Conservation (phyloP, 371 early-diverging fungal genomes). For the Rozella allomycis region DNA sequence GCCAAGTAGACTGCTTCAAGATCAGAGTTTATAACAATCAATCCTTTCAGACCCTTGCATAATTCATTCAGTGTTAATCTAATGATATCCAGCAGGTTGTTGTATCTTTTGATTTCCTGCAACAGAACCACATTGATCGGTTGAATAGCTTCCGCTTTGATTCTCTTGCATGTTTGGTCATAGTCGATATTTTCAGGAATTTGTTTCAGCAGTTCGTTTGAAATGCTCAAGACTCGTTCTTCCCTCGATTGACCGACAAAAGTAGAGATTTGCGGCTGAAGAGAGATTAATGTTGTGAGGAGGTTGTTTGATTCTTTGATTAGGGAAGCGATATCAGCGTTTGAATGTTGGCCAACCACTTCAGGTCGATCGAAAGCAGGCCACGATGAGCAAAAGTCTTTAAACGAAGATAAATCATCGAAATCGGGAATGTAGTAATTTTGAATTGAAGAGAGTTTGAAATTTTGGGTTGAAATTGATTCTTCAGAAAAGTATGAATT, state of each 20-base stretch:
- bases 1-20: neutral
- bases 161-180: constrained; percentile 11
- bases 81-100: neutral
- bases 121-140: constrained; percentile 4
- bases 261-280: constrained; percentile 16
- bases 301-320: constrained; percentile 19
- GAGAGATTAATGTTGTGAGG: constrained; percentile 13
- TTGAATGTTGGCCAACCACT: constrained; percentile 31
- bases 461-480: constrained; percentile 13
- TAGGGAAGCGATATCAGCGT: constrained; percentile 29
- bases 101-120: neutral
- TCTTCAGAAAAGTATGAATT: constrained; percentile 19
- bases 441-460: constrained; percentile 12
- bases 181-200: constrained; percentile 12
- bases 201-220: neutral
- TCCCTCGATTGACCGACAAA: constrained; percentile 10
- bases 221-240: neutral
- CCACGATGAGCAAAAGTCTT: constrained; percentile 17
- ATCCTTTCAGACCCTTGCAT: neutral
- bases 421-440: constrained; percentile 20
- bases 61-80: constrained; percentile 1
- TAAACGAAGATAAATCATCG: constrained; percentile 7
- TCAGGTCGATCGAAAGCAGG: constrained; percentile 22
- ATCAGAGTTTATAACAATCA: neutral
- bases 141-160: constrained; percentile 13